Percentiles rank a stretch among this genome's conserved stretches.
phyloP scores from a whole-genome alignment of 2,329 filamentous ascomycete species.

The Cytospora piceae region DNA sequence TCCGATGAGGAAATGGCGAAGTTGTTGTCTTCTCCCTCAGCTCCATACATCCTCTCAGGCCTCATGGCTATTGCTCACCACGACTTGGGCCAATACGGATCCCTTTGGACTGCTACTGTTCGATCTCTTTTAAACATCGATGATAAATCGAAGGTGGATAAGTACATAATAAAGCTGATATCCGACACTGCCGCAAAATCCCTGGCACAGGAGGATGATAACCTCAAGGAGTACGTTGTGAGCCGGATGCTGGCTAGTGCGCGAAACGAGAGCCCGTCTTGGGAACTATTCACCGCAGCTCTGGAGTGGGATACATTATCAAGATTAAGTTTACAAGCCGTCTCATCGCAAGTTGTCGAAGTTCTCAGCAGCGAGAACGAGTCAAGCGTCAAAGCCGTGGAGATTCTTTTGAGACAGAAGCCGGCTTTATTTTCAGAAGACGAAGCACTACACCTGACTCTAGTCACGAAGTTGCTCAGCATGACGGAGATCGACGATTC shows the following conservation, averaged over 20 bases:
- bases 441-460: slow-evolving; percentile 50
- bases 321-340: slow-evolving; percentile 38
- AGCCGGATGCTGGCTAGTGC: slow-evolving; percentile 46
- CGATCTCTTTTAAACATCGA: slow-evolving; percentile 44
- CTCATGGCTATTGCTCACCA: slow-evolving; percentile 59
- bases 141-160: slow-evolving; percentile 38
- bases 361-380: slow-evolving; percentile 33
- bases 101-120: slow-evolving; percentile 51
- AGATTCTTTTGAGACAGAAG: slow-evolving; percentile 50
- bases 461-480: slow-evolving; percentile 58
- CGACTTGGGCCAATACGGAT: slow-evolving; percentile 43
- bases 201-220: slow-evolving; percentile 44
- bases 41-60: slow-evolving; percentile 66
- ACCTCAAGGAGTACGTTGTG: slow-evolving; percentile 54
- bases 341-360: slow-evolving; percentile 38
- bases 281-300: slow-evolving; percentile 54
- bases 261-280: slow-evolving; percentile 40
- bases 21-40: slow-evolving; percentile 71
- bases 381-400: slow-evolving; percentile 49
- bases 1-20: slow-evolving; percentile 58
- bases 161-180: slow-evolving; percentile 50
- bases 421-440: slow-evolving; percentile 50
- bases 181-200: slow-evolving; percentile 46
- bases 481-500: slow-evolving; percentile 55
- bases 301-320: slow-evolving; percentile 48